phyloP scores from a whole-genome alignment of 1,284 basidiomycete species.

The Ustilago trichophora region DNA sequence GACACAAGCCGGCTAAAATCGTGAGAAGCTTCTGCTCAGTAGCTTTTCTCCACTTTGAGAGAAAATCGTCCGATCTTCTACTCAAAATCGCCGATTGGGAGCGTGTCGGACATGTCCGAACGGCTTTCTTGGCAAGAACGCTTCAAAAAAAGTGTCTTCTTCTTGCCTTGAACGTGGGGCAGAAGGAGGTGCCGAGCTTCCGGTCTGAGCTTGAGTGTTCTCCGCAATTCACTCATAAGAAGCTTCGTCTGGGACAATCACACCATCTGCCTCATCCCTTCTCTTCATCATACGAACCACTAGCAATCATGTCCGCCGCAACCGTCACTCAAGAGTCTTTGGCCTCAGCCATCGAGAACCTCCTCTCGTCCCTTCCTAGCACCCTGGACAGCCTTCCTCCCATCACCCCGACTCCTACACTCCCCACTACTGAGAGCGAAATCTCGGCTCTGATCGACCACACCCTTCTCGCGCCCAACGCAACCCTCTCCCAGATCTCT shows the following conservation, averaged over 20 bases:
- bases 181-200: too few relatives aligned
- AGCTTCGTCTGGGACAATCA: neutral
- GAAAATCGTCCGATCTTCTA: too few relatives aligned
- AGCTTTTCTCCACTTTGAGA: conserved; percentile 20
- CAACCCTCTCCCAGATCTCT: conserved; percentile 43
- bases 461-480: conserved; percentile 57
- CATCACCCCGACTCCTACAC: conserved; percentile 19
- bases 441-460: conserved; percentile 57
- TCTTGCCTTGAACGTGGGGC: neutral
- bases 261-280: neutral
- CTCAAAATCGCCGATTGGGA: conserved; percentile 16
- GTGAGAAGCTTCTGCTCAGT: neutral
- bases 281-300: conserved; percentile 1
- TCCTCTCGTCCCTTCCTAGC: conserved; percentile 20
- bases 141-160: neutral
- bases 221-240: too few relatives aligned
- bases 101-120: conserved; percentile 12
- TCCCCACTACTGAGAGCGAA: conserved; percentile 33
- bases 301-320: neutral
- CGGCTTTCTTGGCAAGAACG: too few relatives aligned
- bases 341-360: conserved; percentile 15
- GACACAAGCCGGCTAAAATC: too few relatives aligned
- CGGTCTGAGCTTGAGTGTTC: too few relatives aligned
- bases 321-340: conserved; percentile 26
- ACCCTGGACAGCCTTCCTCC: conserved; percentile 18